These are phyloP conservation scores for Chenopodium quinoa DNA, from an alignment of 148 eudicot genomes.

Conservation along the genomic window DNA sequence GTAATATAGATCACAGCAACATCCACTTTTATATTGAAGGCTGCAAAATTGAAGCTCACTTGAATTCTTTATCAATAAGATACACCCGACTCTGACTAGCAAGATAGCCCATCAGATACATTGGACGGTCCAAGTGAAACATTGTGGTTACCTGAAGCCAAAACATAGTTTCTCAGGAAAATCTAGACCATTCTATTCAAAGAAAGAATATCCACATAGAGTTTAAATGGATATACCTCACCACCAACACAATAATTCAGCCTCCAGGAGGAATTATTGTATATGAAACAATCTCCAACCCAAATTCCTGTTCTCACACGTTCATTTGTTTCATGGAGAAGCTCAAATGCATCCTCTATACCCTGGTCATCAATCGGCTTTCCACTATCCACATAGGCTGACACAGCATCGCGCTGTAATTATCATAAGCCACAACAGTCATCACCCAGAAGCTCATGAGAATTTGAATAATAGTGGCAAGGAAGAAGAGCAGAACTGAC, in stretches of 20 bases:
- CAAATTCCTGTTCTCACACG: constrained; percentile 94
- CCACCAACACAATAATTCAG: constrained; percentile 99
- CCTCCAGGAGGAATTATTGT: constrained; percentile 92
- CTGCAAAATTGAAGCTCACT: constrained; percentile 51
- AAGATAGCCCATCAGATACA: constrained; percentile 96
- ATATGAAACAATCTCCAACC: constrained; percentile 99
- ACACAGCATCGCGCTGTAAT: constrained; percentile 90
- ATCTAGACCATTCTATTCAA: neutral
- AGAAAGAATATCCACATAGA: neutral
- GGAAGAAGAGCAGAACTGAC: neutral
- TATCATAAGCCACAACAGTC: constrained; percentile 13
- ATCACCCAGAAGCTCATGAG: neutral
- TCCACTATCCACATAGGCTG: constrained; percentile 85
- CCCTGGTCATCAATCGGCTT: constrained; percentile 86
- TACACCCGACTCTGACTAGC: constrained; percentile 95
- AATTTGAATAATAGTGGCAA: neutral
- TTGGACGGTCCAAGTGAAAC: constrained; percentile 99
- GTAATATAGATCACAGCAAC: constrained; percentile 13
- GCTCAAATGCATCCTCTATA: constrained; percentile 92
- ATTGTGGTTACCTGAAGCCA: constrained; percentile 85
- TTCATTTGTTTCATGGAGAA: constrained; percentile 90
- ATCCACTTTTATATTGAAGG: neutral
- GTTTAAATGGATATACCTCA: constrained; percentile 59
- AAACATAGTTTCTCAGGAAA: constrained; percentile 8
- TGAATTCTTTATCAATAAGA: constrained; percentile 95